Conservation (phyloP, 768 basidiomycete genomes). For the Agrocybe pediades region DNA sequence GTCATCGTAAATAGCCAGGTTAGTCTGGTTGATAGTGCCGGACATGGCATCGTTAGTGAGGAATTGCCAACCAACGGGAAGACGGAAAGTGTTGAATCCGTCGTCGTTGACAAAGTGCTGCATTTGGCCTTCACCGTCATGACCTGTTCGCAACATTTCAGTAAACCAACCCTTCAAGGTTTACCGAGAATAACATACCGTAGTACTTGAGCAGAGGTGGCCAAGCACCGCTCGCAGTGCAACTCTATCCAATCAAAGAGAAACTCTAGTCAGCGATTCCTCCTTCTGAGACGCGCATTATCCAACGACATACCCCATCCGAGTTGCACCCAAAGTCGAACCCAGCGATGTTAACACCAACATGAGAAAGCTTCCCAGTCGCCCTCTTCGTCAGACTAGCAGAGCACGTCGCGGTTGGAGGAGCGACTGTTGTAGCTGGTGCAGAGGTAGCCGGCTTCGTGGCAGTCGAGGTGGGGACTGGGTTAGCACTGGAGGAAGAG, state of each 20-base stretch:
- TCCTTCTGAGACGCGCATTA: not conserved
- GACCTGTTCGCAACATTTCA: constrained; percentile 22
- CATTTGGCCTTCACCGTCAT: constrained; percentile 57
- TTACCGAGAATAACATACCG: constrained; percentile 36
- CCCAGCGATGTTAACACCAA: constrained; percentile 56
- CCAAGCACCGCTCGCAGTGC: constrained; percentile 39
- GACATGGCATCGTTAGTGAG: constrained; percentile 39
- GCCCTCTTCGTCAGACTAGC: constrained; percentile 40
- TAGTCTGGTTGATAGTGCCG: constrained; percentile 41
- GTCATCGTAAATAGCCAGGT: constrained; percentile 50
- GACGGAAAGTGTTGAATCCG: constrained; percentile 58
- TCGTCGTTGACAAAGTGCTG: constrained; percentile 56
- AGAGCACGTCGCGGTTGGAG: constrained; percentile 17
- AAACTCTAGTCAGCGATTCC: not conserved
- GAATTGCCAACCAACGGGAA: constrained; percentile 64
- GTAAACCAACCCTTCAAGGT: not conserved
- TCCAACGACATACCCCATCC: constrained; percentile 32
- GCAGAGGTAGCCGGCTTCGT: constrained; percentile 1
- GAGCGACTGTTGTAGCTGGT: constrained; percentile 10
- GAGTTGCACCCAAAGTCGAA: constrained; percentile 55
- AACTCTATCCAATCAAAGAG: constrained; percentile 21
- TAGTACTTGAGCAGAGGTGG: constrained; percentile 49
- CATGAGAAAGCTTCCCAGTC: constrained; percentile 36
- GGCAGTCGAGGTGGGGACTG: constrained; percentile 5
- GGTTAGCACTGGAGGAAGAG: not conserved